A percentile compares a stretch with the other conserved stretches of the same genome.
phyloP scores from a whole-genome alignment of 495 filamentous ascomycete genomes.

The Lasiosphaeria miniovina region DNA sequence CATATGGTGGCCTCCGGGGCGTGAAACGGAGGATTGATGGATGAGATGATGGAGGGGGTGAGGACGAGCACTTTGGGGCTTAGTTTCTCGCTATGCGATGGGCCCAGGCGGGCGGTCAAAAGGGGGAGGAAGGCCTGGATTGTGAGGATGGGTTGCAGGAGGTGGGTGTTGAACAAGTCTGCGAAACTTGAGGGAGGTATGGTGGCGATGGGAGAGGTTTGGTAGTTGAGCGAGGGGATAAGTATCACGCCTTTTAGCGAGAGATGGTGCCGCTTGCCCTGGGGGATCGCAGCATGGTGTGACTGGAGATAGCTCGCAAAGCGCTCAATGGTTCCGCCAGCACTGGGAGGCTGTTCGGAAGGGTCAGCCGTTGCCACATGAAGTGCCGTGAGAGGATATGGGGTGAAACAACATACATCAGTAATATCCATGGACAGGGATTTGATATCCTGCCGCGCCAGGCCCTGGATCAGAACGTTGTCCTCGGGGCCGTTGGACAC shows the following conservation, averaged over 20 bases:
- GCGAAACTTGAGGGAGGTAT: slow-evolving; percentile 79
- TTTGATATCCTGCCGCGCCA: slow-evolving; percentile 74
- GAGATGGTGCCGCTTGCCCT: slow-evolving; percentile 69
- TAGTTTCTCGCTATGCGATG: slow-evolving; percentile 23
- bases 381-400: slow-evolving; percentile 16
- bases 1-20: slow-evolving; percentile 75
- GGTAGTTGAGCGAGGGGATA: slow-evolving; percentile 67
- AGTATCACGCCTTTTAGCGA: slow-evolving; percentile 74
- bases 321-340: slow-evolving; percentile 58
- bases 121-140: slow-evolving; percentile 83
- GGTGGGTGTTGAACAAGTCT: slow-evolving; percentile 83
- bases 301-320: slow-evolving; percentile 67
- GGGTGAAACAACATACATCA: slow-evolving; percentile 51
- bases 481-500: slow-evolving; percentile 77
- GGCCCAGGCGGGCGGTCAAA: slow-evolving; percentile 53
- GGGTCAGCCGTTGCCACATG: background rate
- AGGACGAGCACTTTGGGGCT: slow-evolving; percentile 68
- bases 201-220: slow-evolving; percentile 74
- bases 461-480: slow-evolving; percentile 70
- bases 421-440: slow-evolving; percentile 80
- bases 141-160: slow-evolving; percentile 87
- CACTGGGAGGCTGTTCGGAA: slow-evolving; percentile 39
- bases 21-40: slow-evolving; percentile 79
- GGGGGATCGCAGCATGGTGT: slow-evolving; percentile 67
- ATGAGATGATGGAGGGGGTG: slow-evolving; percentile 79